These are phyloP conservation scores for Penicillium maclennaniae DNA, from an alignment of 495 filamentous ascomycete species.

Conservation along the genomic window DNA sequence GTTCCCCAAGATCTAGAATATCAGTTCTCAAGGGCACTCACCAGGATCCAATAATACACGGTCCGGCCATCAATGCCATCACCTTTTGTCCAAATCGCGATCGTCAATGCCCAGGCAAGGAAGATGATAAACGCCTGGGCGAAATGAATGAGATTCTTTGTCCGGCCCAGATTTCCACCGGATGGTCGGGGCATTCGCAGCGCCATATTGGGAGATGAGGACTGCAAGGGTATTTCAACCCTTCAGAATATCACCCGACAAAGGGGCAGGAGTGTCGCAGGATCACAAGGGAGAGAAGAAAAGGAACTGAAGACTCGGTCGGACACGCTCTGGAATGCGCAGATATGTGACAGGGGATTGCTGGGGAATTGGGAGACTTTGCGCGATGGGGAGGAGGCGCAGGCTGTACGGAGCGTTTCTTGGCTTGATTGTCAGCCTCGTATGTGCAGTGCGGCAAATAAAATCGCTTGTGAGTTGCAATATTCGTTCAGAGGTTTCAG, in stretches of 20 bases:
- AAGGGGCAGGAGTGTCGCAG: conserved; percentile 1
- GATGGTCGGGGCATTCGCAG: conserved; percentile 30
- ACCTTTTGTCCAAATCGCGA: conserved; percentile 65
- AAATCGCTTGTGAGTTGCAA: neutral
- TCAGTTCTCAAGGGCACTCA: conserved; percentile 38
- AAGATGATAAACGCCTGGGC: conserved; percentile 64
- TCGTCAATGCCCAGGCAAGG: conserved; percentile 67
- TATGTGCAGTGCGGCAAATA: neutral
- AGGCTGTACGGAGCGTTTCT: neutral
- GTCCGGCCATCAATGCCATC: conserved; percentile 63
- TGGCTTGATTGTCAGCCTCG: conserved; percentile 6
- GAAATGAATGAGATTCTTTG: conserved; percentile 48
- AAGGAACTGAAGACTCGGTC: neutral
- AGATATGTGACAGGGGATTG: neutral
- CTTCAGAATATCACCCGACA: conserved; percentile 9
- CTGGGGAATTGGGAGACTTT: neutral
- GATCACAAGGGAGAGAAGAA: conserved; percentile 2
- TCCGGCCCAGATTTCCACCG: conserved; percentile 38
- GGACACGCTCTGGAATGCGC: neutral
- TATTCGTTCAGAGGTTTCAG: too few relatives aligned
- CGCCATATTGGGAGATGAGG: conserved; percentile 18
- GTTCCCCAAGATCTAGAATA: neutral
- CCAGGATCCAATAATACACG: conserved; percentile 74
- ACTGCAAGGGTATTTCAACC: conserved; percentile 25
- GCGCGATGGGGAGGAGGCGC: conserved; percentile 1